Evolutionary conservation across 768 basidiomycete species (phyloP), one percentile per base, ranked within the genome.

Genomic region (Mycena floridula): DNA sequence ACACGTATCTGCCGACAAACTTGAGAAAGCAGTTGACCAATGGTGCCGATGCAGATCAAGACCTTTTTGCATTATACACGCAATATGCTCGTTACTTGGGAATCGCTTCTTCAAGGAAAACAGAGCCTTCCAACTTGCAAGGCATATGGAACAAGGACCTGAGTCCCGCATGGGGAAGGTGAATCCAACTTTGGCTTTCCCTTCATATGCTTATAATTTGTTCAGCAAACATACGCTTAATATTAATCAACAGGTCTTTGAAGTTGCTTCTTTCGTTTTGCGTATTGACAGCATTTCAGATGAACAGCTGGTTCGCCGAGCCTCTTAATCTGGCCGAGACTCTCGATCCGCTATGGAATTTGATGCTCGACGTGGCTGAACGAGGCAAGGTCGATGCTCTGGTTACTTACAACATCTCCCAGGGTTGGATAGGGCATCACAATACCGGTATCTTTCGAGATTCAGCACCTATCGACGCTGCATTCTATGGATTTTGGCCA

Each of bases 401-500:
- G 24, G 49, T 47, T 22, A 50, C 46, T 49, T 53, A 50, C 35
- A 53, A 53, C n/a, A 49, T 49, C 25, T 24, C 38, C n/a, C 40
- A 23, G 48, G 46, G 7, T 13, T 53, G 52, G 52, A 47, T 53
- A 13, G 32, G 45, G 2, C 52, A 53, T 28, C 52, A 53, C 25
- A 53, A 53, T 18, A 42, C 40, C 38, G 41, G 49, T 15, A 23
- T 36, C 22, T 43, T 30, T 18, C 16, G 27, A 5, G 32, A 44
- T 21, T 44, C 47, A 18, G 32, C 47, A 13, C 47, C 43, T 47
- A 49, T 54, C 20, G 53, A 54, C 24, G 50, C 47, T 24, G 53
- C 53, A 9, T 52, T 49, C 27, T 54, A 52, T 24, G 53, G 53
- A 2, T 32, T 50, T 21, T 54, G 53, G 53, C 53, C 53, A 2